Percentiles rank a stretch among this genome's conserved stretches.
Evolutionary conservation across 768 basidiomycete genomes (phyloP).

Genomic region (Plicaturopsis crispa): DNA sequence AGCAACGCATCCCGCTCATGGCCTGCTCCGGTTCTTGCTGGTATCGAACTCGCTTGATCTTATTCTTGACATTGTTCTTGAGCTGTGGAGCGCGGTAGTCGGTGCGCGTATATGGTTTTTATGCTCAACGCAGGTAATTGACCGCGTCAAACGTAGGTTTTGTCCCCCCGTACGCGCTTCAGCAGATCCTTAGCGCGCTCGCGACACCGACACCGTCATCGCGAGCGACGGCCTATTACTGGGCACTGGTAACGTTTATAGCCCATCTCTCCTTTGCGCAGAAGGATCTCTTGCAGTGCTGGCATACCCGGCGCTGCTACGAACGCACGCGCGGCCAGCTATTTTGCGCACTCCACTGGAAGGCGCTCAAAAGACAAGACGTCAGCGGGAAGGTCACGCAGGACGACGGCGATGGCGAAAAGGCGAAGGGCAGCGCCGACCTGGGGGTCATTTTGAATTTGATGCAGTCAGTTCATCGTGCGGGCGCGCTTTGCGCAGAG

Average conservation of each 20-base stretch:
- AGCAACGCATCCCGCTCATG: constrained; percentile 43
- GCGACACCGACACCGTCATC: constrained; percentile 30
- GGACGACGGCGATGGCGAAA: constrained; percentile 22
- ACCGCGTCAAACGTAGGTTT: no score
- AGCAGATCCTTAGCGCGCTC: constrained; percentile 50
- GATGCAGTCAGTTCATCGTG: constrained; percentile 50
- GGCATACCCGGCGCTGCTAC: constrained; percentile 64
- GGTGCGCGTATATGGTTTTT: constrained; percentile 20
- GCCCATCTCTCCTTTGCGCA: constrained; percentile 64
- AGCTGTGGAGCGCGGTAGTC: constrained; percentile 52
- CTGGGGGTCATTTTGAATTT: constrained; percentile 69
- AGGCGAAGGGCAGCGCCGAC: constrained; percentile 38
- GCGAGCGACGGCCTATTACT: constrained; percentile 43
- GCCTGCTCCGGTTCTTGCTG: constrained; percentile 54
- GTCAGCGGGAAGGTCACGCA: constrained; percentile 37
- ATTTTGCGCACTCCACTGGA: constrained; percentile 64
- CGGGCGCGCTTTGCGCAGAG: neutral
- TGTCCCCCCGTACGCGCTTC: constrained; percentile 56
- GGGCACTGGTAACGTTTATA: constrained; percentile 52
- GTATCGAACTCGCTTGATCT: constrained; percentile 64
- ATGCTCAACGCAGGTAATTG: constrained; percentile 13
- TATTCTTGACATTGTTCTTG: constrained; percentile 48
- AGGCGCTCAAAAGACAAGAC: constrained; percentile 55
- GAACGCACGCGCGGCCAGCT: constrained; percentile 67
- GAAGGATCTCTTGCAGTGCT: constrained; percentile 52